Percentiles rank a stretch among this genome's conserved stretches.
phyloP scores from a whole-genome alignment of 2,329 filamentous ascomycete genomes.

The Lecanicillium sp. region DNA sequence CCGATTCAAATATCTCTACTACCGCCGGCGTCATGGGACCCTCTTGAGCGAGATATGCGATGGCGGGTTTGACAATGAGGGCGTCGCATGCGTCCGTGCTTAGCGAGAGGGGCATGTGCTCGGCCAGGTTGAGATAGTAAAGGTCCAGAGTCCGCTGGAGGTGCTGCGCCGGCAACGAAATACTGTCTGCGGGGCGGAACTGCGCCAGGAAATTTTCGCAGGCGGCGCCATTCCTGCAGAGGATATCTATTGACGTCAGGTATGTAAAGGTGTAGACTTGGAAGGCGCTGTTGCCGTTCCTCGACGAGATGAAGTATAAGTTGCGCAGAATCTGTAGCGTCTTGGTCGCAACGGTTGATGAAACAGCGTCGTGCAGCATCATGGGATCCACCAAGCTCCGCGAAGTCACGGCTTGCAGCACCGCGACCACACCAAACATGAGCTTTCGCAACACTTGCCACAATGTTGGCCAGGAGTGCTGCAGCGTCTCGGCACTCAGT shows the following conservation, averaged over 20 bases:
- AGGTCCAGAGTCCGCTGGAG: constrained; percentile 70
- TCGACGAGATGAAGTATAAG: constrained; percentile 73
- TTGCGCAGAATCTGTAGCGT: constrained; percentile 68
- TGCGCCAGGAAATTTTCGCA: constrained; percentile 59
- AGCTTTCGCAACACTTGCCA: constrained; percentile 70
- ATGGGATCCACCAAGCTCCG: constrained; percentile 47
- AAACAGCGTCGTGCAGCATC: constrained; percentile 36
- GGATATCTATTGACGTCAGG: constrained; percentile 72
- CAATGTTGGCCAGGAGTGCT: constrained; percentile 60
- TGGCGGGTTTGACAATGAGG: constrained; percentile 66
- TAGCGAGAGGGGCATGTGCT: constrained; percentile 70
- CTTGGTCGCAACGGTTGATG: constrained; percentile 61
- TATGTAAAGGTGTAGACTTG: constrained; percentile 82
- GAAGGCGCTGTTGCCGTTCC: constrained; percentile 65
- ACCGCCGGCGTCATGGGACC: constrained; percentile 36
- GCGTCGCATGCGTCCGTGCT: constrained; percentile 60
- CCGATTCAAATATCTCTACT: constrained; percentile 70
- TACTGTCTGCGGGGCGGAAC: constrained; percentile 40
- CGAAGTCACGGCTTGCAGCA: constrained; percentile 66
- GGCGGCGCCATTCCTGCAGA: constrained; percentile 61
- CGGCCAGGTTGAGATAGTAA: constrained; percentile 80
- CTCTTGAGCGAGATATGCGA: constrained; percentile 57
- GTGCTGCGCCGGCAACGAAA: constrained; percentile 16
- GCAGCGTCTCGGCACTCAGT: constrained; percentile 57
- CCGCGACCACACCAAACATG: constrained; percentile 67